Evolutionary conservation across 805 yeast species (phyloP).

Genomic region (Starmerella etchellsii): DNA sequence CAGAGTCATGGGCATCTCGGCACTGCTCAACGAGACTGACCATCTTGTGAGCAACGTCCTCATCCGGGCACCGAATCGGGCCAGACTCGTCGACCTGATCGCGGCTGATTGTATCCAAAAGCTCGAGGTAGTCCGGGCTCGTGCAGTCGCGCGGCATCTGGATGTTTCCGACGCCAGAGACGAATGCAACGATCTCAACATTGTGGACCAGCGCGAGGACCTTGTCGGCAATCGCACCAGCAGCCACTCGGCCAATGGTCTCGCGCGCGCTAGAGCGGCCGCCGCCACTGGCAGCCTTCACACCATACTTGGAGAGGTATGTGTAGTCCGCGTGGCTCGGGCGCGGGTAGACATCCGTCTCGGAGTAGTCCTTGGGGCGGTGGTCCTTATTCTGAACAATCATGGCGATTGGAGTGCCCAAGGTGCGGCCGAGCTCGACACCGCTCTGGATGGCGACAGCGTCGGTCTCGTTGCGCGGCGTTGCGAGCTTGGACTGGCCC

Average conservation of each 20-base stretch:
- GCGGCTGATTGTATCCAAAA: constrained; percentile 67
- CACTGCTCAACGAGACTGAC: constrained; percentile 73
- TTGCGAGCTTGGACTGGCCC: constrained; percentile 82
- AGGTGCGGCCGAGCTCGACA: constrained; percentile 75
- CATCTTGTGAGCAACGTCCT: constrained; percentile 59
- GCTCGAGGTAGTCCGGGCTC: constrained; percentile 48
- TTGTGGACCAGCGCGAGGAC: constrained; percentile 59
- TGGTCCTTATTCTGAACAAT: constrained; percentile 87
- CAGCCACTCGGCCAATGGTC: constrained; percentile 97
- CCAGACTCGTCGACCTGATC: constrained; percentile 78
- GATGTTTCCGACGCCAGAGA: constrained; percentile 76
- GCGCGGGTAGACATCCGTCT: constrained; percentile 89
- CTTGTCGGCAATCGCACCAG: constrained; percentile 96
- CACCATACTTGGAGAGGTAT: constrained; percentile 77
- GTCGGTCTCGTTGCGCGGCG: constrained; percentile 94
- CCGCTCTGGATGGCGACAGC: constrained; percentile 88
- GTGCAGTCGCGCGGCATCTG: constrained; percentile 63
- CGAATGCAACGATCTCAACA: constrained; percentile 94
- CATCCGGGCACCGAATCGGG: constrained; percentile 89
- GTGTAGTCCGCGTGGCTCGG: constrained; percentile 98
- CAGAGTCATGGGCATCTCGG: constrained; percentile 79
- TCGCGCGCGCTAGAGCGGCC: constrained; percentile 96
- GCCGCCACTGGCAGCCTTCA: constrained; percentile 91
- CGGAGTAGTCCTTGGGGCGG: constrained; percentile 90
- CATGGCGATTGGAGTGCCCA: constrained; percentile 96